phyloP scores from a whole-genome alignment of 2,329 filamentous ascomycete genomes.

The Sclerotinia sclerotiorum region DNA sequence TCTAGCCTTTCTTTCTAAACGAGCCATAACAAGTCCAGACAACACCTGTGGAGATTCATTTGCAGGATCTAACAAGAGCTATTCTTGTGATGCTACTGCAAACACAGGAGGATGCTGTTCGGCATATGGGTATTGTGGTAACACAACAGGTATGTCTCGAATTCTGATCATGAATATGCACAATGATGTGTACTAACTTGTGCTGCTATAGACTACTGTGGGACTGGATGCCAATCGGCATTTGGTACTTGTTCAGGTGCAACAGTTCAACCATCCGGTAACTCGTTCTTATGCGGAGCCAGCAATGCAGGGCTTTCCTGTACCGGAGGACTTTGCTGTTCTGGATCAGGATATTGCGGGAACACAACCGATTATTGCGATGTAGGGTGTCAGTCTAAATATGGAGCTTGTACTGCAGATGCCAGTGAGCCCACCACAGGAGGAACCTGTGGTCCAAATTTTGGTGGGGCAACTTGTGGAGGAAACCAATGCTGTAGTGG shows the following conservation, averaged over 20 bases:
- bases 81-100: conserved; percentile 33
- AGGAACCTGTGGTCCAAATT: conserved; percentile 25
- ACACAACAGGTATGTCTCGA: conserved; percentile 23
- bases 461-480: conserved; percentile 23
- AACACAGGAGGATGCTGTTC: conserved; percentile 39
- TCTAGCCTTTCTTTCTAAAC: conserved; percentile 22
- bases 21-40: conserved; percentile 25
- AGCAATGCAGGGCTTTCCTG: conserved; percentile 19
- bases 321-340: conserved; percentile 19
- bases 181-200: neutral
- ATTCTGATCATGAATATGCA: neutral
- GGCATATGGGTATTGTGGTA: conserved; percentile 32
- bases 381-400: conserved; percentile 30
- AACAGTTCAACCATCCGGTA: conserved; percentile 14
- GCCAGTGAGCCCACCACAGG: conserved; percentile 5
- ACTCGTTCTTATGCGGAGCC: conserved; percentile 13
- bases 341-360: conserved; percentile 20
- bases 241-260: conserved; percentile 22
- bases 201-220: conserved; percentile 33
- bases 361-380: conserved; percentile 22
- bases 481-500: conserved; percentile 28
- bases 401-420: conserved; percentile 21
- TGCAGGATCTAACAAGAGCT: conserved; percentile 26
- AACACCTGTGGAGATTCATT: conserved; percentile 30
- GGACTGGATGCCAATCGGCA: conserved; percentile 28